These are phyloP conservation scores for Plasmodium billcollinsi DNA, from an alignment of 169 alveolate genomes.

Conservation along the genomic window DNA sequence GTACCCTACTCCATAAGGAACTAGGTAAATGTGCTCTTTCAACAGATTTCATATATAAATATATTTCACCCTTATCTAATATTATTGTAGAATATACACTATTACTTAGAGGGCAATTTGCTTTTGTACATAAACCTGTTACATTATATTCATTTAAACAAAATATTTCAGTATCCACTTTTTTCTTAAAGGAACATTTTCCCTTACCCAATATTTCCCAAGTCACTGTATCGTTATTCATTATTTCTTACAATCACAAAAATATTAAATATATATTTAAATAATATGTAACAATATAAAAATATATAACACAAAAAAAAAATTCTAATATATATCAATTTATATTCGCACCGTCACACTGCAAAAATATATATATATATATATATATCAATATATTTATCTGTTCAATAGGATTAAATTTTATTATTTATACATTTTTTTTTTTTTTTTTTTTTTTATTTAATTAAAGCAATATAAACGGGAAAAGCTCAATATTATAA, in stretches of 20 bases:
- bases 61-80: slow-evolving; percentile 91
- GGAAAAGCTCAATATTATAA: too few relatives aligned
- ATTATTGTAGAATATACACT: slow-evolving; percentile 97
- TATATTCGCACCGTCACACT: too few relatives aligned
- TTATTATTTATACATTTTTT: too few relatives aligned
- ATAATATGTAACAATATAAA: neutral
- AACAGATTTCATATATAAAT: slow-evolving; percentile 96
- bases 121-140: slow-evolving; percentile 98
- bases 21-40: slow-evolving; percentile 99
- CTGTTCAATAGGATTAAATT: too few relatives aligned
- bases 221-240: slow-evolving; percentile 65
- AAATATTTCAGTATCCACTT: slow-evolving; percentile 80
- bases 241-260: neutral
- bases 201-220: slow-evolving; percentile 74
- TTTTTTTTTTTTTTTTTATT: too few relatives aligned
- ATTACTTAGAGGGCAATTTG: slow-evolving; percentile 99
- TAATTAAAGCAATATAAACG: too few relatives aligned
- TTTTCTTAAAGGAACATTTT: slow-evolving; percentile 67
- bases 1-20: slow-evolving; percentile 96
- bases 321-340: too few relatives aligned
- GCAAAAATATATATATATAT: too few relatives aligned
- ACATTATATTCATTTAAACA: slow-evolving; percentile 93
- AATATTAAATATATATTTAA: neutral
- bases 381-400: too few relatives aligned
- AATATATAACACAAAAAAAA: neutral